Evolutionary conservation across 495 filamentous ascomycete genomes (phyloP), one percentile per base, ranked within the genome.

Genomic region (Penicillium macrosclerotiorum): DNA sequence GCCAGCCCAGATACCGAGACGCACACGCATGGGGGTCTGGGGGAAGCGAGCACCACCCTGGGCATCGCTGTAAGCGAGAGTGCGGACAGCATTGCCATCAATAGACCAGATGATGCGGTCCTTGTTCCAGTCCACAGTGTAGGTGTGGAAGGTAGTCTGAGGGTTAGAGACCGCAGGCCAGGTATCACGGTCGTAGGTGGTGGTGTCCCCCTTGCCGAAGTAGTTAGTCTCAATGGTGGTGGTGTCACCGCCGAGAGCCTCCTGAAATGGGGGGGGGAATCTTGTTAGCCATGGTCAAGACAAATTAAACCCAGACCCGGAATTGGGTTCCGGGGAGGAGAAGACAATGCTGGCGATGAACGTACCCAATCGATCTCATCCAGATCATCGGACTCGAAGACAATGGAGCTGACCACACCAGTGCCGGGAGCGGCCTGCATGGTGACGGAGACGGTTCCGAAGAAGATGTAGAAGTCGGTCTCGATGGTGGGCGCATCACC

Each of bases 281-380:
- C n/a, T 29, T 40, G 11, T 38, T 38, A 27, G 37, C 20, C 0
- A 37, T 37, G n/a, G n/a, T n/a, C n/a, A n/a, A n/a, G n/a, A n/a
- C 34, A 5, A 20, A 37, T 4, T 1, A 3, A 22, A 36, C 18
- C 14, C 19, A n/a, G 11, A 3, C 16, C 2, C 17, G 20, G 34
- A 18, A 37, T 37, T 16, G 8, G 16, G 25, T 29, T 3, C 17
- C 17, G 34, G 23, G 16, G 23, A 13, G 9, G 19, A 19, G 27
- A 22, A 3, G n/a, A 17, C 19, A 3, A 29, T 26, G 16, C 20
- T 14, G n/a, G n/a, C n/a, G 5, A 22, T 18, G 18, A 7, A 42
- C 85, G 80, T 68, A 90, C 81, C 81, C 90, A 91, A 68, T 96
- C 93, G 58, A 98, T 86, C 72, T 98, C 93, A 65, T 98, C 93